Evolutionary conservation across 768 basidiomycete species (phyloP), one percentile per base, ranked within the genome.

Genomic region (Trametes maxima): DNA sequence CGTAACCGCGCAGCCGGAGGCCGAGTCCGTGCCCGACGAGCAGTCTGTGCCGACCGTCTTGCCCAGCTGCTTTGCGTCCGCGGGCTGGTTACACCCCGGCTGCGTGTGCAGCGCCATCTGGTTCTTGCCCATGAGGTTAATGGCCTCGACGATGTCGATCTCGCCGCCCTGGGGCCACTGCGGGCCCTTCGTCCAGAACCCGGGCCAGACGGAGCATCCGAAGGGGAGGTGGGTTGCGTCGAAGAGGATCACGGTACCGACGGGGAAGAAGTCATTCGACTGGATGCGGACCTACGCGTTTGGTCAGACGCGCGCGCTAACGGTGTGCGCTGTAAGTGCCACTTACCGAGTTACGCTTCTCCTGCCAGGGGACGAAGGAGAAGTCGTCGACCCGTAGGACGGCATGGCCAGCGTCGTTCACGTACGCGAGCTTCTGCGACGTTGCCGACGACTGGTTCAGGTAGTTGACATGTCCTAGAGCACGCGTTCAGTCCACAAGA

Each of bases 301-400:
- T 22, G 16, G 17, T 25, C 1, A 40, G 16, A 44, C 16, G 25
- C 17, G 21, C 22, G n/a, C 5, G n/a, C 1, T 3, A 12, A 14
- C 21, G 2, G 16, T 40, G 21, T 37, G 33, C 4, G 19, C 8
- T 4, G n/a, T 19, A 5, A 8, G n/a, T 24, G 14, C 0, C 24
- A 22, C 62, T 59, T 59, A 92, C 90, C 35, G 89, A 82, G 65
- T 86, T 81, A 37, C 90, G 78, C 66, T 85, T 80, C 51, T 84
- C 67, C 57, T 80, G 79, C 53, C 73, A 76, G 21, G 75, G 71
- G 2, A 90, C 82, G 45, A 80, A 79, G 13, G 82, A 83, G 7
- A 75, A 73, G 69, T 91, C 90, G 76, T 93, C 90, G 19, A 93
- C 90, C 68, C 79, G 85, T 56, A 94, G 77, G 63, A 94, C 79